Evolutionary conservation across 73 alveolate species (phyloP).

Genomic region (Symbiodinium natans): DNA sequence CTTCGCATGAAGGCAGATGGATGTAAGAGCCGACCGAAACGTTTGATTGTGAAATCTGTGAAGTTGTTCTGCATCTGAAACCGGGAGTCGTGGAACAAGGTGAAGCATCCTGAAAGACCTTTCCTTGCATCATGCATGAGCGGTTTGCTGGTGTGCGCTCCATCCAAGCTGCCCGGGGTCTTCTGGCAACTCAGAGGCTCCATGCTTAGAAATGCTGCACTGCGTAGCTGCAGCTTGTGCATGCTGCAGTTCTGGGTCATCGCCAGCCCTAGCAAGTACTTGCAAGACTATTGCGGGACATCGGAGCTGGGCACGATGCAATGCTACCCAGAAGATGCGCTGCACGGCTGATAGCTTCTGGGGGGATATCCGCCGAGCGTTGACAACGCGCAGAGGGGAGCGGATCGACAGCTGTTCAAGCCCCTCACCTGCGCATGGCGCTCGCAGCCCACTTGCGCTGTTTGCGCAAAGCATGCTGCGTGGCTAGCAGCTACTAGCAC

Average conservation of each 20-base stretch:
- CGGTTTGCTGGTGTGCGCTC: neutral
- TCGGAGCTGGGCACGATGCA: neutral
- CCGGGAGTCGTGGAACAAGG: too few relatives aligned
- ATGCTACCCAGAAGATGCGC: neutral
- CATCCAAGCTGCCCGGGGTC: neutral
- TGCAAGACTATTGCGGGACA: too few relatives aligned
- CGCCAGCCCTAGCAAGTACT: too few relatives aligned
- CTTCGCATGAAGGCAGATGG: neutral
- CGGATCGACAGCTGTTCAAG: neutral
- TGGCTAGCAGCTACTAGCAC: neutral
- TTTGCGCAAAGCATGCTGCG: neutral
- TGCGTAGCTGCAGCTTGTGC: neutral
- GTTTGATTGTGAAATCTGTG: neutral
- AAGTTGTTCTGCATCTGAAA: too few relatives aligned
- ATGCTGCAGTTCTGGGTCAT: too few relatives aligned
- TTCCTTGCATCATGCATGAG: too few relatives aligned
- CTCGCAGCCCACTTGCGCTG: neutral
- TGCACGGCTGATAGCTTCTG: neutral
- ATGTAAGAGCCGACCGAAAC: neutral
- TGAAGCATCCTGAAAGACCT: too few relatives aligned
- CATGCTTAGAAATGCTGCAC: neutral
- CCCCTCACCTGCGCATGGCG: neutral
- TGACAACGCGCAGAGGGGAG: neutral
- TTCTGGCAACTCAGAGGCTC: slow-evolving; percentile 2
- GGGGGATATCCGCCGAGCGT: neutral